These are phyloP conservation scores for Mycena rebaudengoi DNA, from an alignment of 768 basidiomycete species.

Conservation along the genomic window DNA sequence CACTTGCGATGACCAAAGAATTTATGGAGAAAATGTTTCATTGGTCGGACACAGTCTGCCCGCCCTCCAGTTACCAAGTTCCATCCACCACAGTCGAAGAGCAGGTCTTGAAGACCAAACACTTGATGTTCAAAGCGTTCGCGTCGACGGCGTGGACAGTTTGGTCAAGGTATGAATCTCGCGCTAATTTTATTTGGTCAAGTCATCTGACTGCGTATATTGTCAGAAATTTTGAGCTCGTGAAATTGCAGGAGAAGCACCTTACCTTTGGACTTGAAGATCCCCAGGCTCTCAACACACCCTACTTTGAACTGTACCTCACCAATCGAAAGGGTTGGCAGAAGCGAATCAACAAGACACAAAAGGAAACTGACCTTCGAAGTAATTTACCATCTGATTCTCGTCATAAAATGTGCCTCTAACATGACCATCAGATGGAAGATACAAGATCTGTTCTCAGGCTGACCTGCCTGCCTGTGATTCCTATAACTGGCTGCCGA, in stretches of 20 bases:
- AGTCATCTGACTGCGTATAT: not conserved
- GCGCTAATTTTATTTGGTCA: not conserved
- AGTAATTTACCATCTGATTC: not conserved
- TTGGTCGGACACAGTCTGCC: constrained; percentile 9
- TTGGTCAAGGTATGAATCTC: constrained; percentile 19
- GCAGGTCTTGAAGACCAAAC: too few relatives aligned
- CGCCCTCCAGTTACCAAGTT: not conserved
- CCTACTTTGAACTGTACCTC: constrained; percentile 26
- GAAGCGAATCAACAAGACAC: constrained; percentile 22
- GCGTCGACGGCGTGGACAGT: constrained; percentile 15
- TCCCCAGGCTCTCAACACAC: not conserved
- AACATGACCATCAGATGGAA: not conserved
- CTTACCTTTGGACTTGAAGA: constrained; percentile 12
- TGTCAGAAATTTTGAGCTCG: constrained; percentile 25
- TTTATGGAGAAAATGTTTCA: constrained; percentile 25
- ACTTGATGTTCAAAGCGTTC: constrained; percentile 27
- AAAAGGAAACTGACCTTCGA: constrained; percentile 11
- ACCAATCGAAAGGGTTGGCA: constrained; percentile 35
- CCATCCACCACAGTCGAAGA: not conserved
- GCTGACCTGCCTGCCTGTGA: not conserved
- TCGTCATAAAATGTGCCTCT: not conserved
- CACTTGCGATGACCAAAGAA: constrained; percentile 29
- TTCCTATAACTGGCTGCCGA: not conserved
- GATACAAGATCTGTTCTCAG: constrained; percentile 7
- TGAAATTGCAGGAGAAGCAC: constrained; percentile 18